Evolutionary conservation across 2,329 filamentous ascomycete genomes (phyloP), one percentile per base, ranked within the genome.

Genomic region (Chrysoporthe austroafricana): DNA sequence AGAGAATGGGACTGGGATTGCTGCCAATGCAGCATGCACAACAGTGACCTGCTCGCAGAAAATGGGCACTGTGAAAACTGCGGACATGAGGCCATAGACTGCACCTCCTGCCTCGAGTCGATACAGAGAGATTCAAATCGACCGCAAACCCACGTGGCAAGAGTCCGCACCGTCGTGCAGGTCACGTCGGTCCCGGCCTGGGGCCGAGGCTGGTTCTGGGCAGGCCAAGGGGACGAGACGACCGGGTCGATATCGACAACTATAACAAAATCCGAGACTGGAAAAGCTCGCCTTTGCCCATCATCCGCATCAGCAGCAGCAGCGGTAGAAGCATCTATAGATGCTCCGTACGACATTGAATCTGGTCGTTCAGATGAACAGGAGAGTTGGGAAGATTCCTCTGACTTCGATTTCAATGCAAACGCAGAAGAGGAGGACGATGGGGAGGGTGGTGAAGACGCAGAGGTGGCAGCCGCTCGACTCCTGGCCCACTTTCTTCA

Each of bases 171-270:
- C 36, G 36, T 39, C 36, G 36, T 39, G 36, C 6, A 6, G 9
- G 36, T 6, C 34, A 57, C 9, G 9, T 57, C 54, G 54, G 54
- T 26, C 26, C 54, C 21, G 26, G 54, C 8, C 54, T 32, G 54
- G 54, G 52, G 54, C 54, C 26, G 54, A 32, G 32, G 54, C 54
- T 57, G 54, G 54, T 57, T 57, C 3, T 57, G 54, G 32, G 54
- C 32, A 57, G 18, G 54, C 54, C 54, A 36, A 57, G 54, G 26
- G 54, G 7, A 36, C 26, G 54, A 57, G 54, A 57, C 32, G 26
- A 57, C 32, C 54, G 26, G 54, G 34, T 36, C 54, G 54, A 57
- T 57, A 57, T 57, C 54, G 32, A 57, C 54, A 57, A 13, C 21
- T 57, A 56, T 32, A 54, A n/a, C 36, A 5, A 58, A 18, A 39